These are phyloP conservation scores for Solanum bukasovii DNA, from an alignment of 257 asterid genomes.

Conservation along the genomic window DNA sequence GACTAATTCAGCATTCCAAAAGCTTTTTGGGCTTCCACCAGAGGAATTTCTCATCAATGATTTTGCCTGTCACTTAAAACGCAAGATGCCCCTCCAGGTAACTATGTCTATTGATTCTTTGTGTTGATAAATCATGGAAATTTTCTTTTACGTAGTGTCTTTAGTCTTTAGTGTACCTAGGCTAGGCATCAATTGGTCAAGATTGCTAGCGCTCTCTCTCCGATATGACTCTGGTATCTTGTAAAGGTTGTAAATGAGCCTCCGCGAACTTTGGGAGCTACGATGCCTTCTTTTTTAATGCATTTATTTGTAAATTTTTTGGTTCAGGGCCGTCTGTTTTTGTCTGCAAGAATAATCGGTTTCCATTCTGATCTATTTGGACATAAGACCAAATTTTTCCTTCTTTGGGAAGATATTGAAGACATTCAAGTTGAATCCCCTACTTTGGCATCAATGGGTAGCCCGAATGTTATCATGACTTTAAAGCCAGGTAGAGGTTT, in stretches of 20 bases:
- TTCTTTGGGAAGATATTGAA: constrained; percentile 98
- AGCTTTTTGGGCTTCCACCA: constrained; percentile 84
- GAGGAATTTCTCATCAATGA: constrained; percentile 98
- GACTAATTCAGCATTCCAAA: constrained; percentile 93
- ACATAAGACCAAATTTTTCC: constrained; percentile 87
- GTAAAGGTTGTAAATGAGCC: neutral
- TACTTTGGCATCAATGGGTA: constrained; percentile 94
- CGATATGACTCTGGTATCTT: neutral
- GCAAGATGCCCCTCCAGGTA: constrained; percentile 99
- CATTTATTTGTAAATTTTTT: constrained; percentile 1
- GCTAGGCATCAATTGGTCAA: neutral
- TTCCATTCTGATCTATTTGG: constrained; percentile 95
- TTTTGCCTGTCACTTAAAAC: constrained; percentile 86
- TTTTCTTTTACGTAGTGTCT: neutral
- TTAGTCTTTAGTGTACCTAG: neutral
- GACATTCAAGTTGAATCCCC: constrained; percentile 82
- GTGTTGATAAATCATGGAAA: neutral
- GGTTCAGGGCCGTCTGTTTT: constrained; percentile 87
- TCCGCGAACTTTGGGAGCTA: neutral
- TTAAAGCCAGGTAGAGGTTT: constrained; percentile 81
- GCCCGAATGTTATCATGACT: constrained; percentile 74
- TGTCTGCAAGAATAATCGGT: constrained; percentile 97
- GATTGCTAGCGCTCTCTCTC: neutral
- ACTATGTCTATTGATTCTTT: constrained; percentile 1
- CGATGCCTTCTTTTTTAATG: neutral